phyloP scores from a whole-genome alignment of 176 grass and related monocot genomes.

The Rhipidocladum racemiflorum region DNA sequence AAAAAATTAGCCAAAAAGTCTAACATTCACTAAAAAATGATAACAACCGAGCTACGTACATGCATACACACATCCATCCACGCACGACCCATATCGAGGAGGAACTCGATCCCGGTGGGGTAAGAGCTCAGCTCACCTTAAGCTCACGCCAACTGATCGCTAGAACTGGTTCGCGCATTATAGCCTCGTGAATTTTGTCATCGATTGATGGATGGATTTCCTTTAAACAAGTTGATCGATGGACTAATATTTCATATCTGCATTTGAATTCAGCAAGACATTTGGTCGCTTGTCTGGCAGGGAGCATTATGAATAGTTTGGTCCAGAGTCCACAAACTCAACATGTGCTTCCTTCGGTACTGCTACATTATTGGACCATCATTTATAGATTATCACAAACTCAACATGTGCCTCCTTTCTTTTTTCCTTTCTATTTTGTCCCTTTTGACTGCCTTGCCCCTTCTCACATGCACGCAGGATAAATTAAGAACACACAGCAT shows the following conservation, averaged over 20 bases:
- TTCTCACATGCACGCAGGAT: background rate
- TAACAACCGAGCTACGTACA: no score
- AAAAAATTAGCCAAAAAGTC: no score
- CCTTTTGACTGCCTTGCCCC: background rate
- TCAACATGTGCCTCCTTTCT: no score
- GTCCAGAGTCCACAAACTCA: background rate
- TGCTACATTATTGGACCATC: constrained; percentile 13
- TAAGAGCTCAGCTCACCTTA: no score
- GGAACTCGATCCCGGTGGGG: no score
- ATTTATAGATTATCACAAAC: background rate
- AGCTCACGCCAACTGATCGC: no score
- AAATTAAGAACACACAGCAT: background rate
- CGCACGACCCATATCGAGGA: no score
- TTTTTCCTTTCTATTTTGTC: background rate
- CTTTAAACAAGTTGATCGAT: background rate
- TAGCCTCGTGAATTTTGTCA: background rate
- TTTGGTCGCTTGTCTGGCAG: background rate
- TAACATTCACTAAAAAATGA: no score
- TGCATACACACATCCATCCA: no score
- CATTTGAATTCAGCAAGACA: background rate
- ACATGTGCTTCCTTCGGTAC: constrained; percentile 17
- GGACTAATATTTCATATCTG: background rate
- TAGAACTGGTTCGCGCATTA: no score
- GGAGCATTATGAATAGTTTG: constrained; percentile 21
- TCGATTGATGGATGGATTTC: background rate